Evolutionary conservation across 805 yeast genomes (phyloP).

Genomic region (Candida arabinofermentans): DNA sequence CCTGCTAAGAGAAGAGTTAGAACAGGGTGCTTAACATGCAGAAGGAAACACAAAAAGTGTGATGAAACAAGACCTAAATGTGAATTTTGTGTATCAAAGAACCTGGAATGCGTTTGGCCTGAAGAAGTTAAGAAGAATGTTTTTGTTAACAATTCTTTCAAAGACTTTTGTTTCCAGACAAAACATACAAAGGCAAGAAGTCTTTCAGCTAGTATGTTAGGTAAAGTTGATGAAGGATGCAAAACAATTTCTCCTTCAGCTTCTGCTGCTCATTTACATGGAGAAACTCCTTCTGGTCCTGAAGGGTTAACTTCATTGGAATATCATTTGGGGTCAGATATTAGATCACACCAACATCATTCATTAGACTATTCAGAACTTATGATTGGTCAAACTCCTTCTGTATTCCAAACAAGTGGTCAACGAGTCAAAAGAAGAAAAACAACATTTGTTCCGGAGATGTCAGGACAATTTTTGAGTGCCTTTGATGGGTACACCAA

Average conservation of each 20-base stretch:
- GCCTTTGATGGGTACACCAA: constrained; percentile 20
- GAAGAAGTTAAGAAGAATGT: constrained; percentile 26
- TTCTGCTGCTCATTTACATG: neutral
- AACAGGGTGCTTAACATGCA: constrained; percentile 49
- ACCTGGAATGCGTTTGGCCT: constrained; percentile 36
- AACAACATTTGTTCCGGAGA: constrained; percentile 10
- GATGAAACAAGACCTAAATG: constrained; percentile 54
- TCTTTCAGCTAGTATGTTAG: neutral
- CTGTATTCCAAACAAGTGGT: neutral
- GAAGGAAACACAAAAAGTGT: constrained; percentile 51
- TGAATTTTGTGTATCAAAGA: constrained; percentile 37
- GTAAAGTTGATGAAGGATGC: neutral
- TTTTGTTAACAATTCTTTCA: constrained; percentile 27
- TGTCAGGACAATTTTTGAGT: constrained; percentile 9
- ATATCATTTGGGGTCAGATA: constrained; percentile 14
- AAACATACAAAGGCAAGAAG: constrained; percentile 5
- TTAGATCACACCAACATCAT: constrained; percentile 7
- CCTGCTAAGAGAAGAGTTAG: constrained; percentile 34
- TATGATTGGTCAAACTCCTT: constrained; percentile 1
- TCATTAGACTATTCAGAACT: constrained; percentile 18
- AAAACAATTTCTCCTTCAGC: neutral
- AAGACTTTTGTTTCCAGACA: constrained; percentile 20
- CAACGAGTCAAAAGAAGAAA: constrained; percentile 6
- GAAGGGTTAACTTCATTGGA: constrained; percentile 15
- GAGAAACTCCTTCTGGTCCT: neutral